phyloP scores from a whole-genome alignment of 352 stramenopile species.

The Phytophthora ohioensis region DNA sequence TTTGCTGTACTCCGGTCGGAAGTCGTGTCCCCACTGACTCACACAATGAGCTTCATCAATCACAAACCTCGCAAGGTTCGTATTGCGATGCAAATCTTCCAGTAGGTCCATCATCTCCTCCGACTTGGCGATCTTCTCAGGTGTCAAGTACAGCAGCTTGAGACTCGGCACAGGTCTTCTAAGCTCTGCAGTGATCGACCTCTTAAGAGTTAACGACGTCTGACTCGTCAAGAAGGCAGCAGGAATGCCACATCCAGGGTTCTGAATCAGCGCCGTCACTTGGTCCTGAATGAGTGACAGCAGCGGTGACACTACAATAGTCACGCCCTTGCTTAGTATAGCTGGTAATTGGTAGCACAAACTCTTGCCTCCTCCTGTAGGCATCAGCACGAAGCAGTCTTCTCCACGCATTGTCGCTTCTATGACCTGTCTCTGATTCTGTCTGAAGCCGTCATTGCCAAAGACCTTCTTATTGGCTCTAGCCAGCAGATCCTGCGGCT shows the following conservation, averaged over 20 bases:
- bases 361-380: slow-evolving; percentile 92
- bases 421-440: slow-evolving; percentile 93
- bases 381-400: slow-evolving; percentile 96
- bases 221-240: slow-evolving; percentile 83
- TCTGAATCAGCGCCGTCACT: slow-evolving; percentile 81
- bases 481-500: slow-evolving; percentile 46
- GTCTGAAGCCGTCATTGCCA: slow-evolving; percentile 85
- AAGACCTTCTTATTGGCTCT: slow-evolving; percentile 75
- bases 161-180: slow-evolving; percentile 73
- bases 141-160: slow-evolving; percentile 95
- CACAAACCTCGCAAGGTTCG: slow-evolving; percentile 93
- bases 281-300: slow-evolving; percentile 96
- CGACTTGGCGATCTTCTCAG: slow-evolving; percentile 93
- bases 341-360: slow-evolving; percentile 93
- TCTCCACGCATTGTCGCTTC: slow-evolving; percentile 90
- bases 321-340: slow-evolving; percentile 80
- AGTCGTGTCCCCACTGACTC: slow-evolving; percentile 92
- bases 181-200: slow-evolving; percentile 84
- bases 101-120: slow-evolving; percentile 76
- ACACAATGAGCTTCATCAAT: slow-evolving; percentile 95
- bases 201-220: slow-evolving; percentile 67
- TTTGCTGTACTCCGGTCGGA: slow-evolving; percentile 93
- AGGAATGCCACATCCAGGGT: slow-evolving; percentile 66
- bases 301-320: slow-evolving; percentile 94
- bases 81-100: slow-evolving; percentile 46